Percentiles rank a stretch among this genome's conserved stretches.
phyloP scores from a whole-genome alignment of 768 basidiomycete species.

The Tylopilus vinaceipallidus region DNA sequence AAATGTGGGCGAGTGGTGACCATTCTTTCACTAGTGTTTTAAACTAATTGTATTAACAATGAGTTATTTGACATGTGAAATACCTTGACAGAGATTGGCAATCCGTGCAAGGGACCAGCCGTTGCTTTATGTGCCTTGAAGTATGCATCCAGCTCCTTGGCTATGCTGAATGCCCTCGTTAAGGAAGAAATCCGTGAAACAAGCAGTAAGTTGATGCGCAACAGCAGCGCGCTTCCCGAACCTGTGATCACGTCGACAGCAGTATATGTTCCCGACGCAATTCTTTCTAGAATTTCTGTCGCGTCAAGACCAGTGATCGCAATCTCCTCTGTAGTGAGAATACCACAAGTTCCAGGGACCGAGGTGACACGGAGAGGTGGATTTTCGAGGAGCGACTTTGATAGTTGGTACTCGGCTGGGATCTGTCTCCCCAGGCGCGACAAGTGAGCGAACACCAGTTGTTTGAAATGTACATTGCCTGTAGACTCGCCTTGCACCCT shows the following conservation, averaged over 20 bases:
- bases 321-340: slow-evolving; percentile 33
- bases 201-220: slow-evolving; percentile 45
- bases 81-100: slow-evolving; percentile 42
- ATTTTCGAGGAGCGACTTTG: slow-evolving; percentile 15
- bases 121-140: slow-evolving; percentile 37
- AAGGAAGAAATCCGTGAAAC: slow-evolving; percentile 44
- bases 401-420: slow-evolving; percentile 18
- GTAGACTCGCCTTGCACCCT: slow-evolving; percentile 23
- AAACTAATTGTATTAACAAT: no score
- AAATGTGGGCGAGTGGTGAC: no score
- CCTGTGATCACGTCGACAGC: slow-evolving; percentile 39
- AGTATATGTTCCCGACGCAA: slow-evolving; percentile 31
- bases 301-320: slow-evolving; percentile 35
- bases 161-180: slow-evolving; percentile 40
- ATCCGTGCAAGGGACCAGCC: slow-evolving; percentile 43
- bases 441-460: slow-evolving; percentile 17
- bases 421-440: slow-evolving; percentile 25
- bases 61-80: no score
- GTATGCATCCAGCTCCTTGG: slow-evolving; percentile 42
- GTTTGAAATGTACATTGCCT: slow-evolving; percentile 21
- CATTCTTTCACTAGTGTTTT: no score
- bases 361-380: slow-evolving; percentile 33
- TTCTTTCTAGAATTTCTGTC: slow-evolving; percentile 25
- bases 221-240: slow-evolving; percentile 50
- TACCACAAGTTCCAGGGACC: slow-evolving; percentile 32